phyloP scores from a whole-genome alignment of 1,139 yeast genomes.

The Candida glucosophila region DNA sequence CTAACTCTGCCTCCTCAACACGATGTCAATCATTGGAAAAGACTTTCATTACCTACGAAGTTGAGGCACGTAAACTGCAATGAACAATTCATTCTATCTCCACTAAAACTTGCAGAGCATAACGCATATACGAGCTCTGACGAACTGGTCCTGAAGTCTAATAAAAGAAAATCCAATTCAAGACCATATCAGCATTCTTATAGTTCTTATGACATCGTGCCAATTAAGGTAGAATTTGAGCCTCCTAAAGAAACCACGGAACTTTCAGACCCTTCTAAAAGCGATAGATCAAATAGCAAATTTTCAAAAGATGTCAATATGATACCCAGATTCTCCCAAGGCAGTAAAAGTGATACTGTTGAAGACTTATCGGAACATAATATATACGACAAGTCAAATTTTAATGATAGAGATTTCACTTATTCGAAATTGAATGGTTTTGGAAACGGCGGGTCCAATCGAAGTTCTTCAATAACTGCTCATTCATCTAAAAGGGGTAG shows the following conservation, averaged over 20 bases:
- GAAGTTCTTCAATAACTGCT: slow-evolving; percentile 12
- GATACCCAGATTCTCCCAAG: slow-evolving; percentile 1
- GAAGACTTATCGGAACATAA: slow-evolving; percentile 5
- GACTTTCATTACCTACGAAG: slow-evolving; percentile 30
- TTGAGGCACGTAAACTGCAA: slow-evolving; percentile 13
- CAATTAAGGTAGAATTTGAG: slow-evolving; percentile 40
- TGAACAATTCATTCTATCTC: slow-evolving; percentile 31
- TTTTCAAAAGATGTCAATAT: slow-evolving; percentile 9
- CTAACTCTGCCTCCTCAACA: slow-evolving; percentile 34
- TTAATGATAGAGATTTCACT: slow-evolving; percentile 15
- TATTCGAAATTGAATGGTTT: slow-evolving; percentile 17
- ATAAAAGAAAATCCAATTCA: slow-evolving; percentile 19
- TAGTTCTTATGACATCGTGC: slow-evolving; percentile 37
- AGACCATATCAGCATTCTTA: slow-evolving; percentile 33
- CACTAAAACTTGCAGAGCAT: slow-evolving; percentile 26
- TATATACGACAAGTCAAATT: slow-evolving; percentile 2
- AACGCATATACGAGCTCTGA: slow-evolving; percentile 14
- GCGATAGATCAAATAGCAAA: slow-evolving; percentile 5
- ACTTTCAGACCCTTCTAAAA: slow-evolving; percentile 9
- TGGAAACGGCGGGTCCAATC: slow-evolving; percentile 10
- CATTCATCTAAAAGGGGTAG: slow-evolving; percentile 32
- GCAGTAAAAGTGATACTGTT: slow-evolving; percentile 6
- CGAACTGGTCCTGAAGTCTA: slow-evolving; percentile 6
- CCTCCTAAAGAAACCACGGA: too few relatives aligned
- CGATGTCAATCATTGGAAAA: slow-evolving; percentile 14